Evolutionary conservation across 2,329 filamentous ascomycete species (phyloP).

Genomic region (Penicillium sp.): DNA sequence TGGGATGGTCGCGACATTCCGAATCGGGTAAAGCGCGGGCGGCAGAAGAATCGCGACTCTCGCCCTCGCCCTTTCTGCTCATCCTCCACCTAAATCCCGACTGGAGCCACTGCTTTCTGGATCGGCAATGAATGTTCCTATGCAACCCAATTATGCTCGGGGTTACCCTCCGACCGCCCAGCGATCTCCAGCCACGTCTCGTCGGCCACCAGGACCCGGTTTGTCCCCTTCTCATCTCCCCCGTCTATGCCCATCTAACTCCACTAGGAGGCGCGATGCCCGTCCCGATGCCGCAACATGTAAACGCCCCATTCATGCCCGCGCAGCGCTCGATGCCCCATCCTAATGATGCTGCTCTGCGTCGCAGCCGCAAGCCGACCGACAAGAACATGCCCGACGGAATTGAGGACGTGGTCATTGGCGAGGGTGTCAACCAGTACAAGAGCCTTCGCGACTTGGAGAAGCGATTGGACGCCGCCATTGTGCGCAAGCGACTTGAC

Average conservation of each 20-base stretch:
- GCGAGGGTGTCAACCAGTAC: conserved; percentile 77
- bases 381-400: conserved; percentile 93
- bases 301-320: conserved; percentile 36
- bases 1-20: conserved; percentile 18
- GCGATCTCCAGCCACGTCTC: conserved; percentile 41
- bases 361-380: conserved; percentile 81
- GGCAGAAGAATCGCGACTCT: conserved; percentile 36
- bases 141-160: conserved; percentile 42
- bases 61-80: conserved; percentile 19
- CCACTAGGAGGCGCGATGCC: conserved; percentile 30
- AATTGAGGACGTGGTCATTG: conserved; percentile 74
- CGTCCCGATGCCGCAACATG: conserved; percentile 35
- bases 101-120: conserved; percentile 12
- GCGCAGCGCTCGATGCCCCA: conserved; percentile 36
- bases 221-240: conserved; percentile 21
- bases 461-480: conserved; percentile 80
- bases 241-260: conserved; percentile 12
- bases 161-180: conserved; percentile 38
- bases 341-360: conserved; percentile 55
- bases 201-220: conserved; percentile 40
- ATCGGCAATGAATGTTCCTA: conserved; percentile 36
- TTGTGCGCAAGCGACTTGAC: conserved; percentile 90
- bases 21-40: conserved; percentile 35
- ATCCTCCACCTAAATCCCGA: conserved; percentile 18
- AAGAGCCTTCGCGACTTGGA: conserved; percentile 79